Evolutionary conservation across 257 asterid species (phyloP).

Genomic region (Nicotiana paniculata): DNA sequence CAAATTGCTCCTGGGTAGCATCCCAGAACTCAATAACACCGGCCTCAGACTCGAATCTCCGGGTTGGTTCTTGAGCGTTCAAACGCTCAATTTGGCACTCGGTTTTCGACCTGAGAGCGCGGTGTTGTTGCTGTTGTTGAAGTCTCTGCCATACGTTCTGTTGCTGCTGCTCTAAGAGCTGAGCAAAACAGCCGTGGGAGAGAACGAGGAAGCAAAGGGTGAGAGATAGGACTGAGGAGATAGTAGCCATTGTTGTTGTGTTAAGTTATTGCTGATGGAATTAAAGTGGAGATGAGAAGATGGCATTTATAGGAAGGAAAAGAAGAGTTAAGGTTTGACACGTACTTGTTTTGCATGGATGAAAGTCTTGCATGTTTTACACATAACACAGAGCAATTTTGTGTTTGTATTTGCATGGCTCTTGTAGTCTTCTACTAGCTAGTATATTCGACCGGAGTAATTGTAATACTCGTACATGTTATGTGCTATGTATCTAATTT

Average conservation of each 20-base stretch:
- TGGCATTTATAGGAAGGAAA: background rate
- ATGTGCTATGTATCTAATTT: no score
- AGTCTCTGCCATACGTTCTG: background rate
- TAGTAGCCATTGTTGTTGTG: background rate
- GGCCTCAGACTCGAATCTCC: constrained; percentile 5
- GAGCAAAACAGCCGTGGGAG: background rate
- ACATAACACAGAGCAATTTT: background rate
- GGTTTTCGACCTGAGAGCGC: background rate
- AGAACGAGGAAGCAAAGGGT: background rate
- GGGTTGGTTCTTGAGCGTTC: constrained; percentile 10
- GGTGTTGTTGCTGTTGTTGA: background rate
- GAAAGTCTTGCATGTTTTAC: background rate
- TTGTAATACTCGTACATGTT: no score
- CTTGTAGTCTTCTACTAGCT: background rate
- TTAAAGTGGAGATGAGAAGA: background rate
- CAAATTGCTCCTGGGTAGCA: background rate
- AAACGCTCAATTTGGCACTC: constrained; percentile 13
- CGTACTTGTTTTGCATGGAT: background rate
- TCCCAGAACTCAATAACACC: constrained; percentile 20
- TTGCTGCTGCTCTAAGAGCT: background rate
- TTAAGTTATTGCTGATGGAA: background rate
- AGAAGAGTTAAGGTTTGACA: background rate
- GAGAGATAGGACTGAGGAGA: background rate
- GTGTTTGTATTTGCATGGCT: background rate
- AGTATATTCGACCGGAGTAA: no score